Base-by-base conservation (phyloP, 352 stramenopile species). In the Globisporangium abappressorium region DNA sequence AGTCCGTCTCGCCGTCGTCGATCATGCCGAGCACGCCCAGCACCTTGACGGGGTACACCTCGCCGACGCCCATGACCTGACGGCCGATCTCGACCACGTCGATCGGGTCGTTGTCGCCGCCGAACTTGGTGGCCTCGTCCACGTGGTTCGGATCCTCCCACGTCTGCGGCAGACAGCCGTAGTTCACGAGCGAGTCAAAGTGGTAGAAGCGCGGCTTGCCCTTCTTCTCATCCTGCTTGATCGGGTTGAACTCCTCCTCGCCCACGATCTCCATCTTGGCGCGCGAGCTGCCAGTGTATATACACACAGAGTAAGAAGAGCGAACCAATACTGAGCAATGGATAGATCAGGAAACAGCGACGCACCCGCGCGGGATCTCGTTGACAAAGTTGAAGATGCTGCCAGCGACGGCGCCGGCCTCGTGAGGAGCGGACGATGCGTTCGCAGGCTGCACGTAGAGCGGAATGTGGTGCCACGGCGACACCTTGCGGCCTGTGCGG, bases 11-110 rank as follows among this genome's bases (percentile, higher is more conserved):
- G 56, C 97, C 97, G 74, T 99, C 90, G 81, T 99, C 98, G 76
- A 99, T 99, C 97, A 99, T 99, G 61, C 92, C 97, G 54, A 99
- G 78, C 56, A 99, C 92, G 64, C 98, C 98, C 9, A 99, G 81
- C 54, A 98, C 82, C 76, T 99, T 99, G 68, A 99, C 97, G 22
- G 92, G 84, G 66, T 97, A 98, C 65, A 99, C 93, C 46, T 93
- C 88, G 64, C 98, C 98, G 38, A 97, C 90, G 12, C 64, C 71
- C 30, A 98, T 84, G 26, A 96, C 79, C 26, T 84, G 81, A n/a
- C 77, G 91, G 57, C 98, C 98, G 74, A 99, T 99, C 81, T 99
- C 98, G 46, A 73, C 98, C 47, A 99, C 97, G 84, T 99, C 98
- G 58, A 99, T 95, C 14, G 98, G 98, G 89, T 99, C 98, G 73